Percentiles rank a stretch among this genome's conserved stretches.
Evolutionary conservation across 345 rosid genomes (phyloP).

Genomic region (Citrus unshiu): DNA sequence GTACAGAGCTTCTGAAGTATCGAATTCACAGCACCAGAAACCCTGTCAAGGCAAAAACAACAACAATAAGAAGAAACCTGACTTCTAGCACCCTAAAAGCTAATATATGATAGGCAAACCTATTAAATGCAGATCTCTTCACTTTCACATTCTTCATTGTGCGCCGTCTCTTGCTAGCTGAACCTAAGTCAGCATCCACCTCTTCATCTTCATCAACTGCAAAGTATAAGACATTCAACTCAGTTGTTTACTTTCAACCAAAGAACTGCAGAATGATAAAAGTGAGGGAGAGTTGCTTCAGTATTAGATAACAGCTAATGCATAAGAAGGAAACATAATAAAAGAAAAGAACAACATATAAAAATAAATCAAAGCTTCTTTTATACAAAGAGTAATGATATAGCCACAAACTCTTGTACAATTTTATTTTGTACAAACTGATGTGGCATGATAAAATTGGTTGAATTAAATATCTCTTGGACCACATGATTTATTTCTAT

Average conservation of each 20-base stretch:
- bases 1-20: constrained; percentile 92
- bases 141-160: constrained; percentile 58
- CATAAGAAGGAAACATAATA: neutral
- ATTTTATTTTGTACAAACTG: too few relatives aligned
- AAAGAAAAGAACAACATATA: neutral
- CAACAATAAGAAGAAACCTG: constrained; percentile 21
- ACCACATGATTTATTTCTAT: too few relatives aligned
- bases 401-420: too few relatives aligned
- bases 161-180: constrained; percentile 79
- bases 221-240: constrained; percentile 16
- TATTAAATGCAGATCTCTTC: constrained; percentile 72
- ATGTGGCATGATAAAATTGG: too few relatives aligned
- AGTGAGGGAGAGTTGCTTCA: neutral
- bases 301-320: neutral
- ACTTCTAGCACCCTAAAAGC: neutral
- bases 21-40: constrained; percentile 72
- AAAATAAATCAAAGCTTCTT: too few relatives aligned
- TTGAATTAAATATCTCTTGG: too few relatives aligned
- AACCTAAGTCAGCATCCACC: constrained; percentile 63
- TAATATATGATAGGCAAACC: constrained; percentile 46
- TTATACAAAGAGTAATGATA: neutral
- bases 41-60: constrained; percentile 50
- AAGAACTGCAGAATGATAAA: neutral
- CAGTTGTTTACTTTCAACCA: constrained; percentile 2
- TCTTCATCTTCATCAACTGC: constrained; percentile 89